These are phyloP conservation scores for Daldinia concentrica DNA, from an alignment of 495 filamentous ascomycete species.

Conservation along the genomic window DNA sequence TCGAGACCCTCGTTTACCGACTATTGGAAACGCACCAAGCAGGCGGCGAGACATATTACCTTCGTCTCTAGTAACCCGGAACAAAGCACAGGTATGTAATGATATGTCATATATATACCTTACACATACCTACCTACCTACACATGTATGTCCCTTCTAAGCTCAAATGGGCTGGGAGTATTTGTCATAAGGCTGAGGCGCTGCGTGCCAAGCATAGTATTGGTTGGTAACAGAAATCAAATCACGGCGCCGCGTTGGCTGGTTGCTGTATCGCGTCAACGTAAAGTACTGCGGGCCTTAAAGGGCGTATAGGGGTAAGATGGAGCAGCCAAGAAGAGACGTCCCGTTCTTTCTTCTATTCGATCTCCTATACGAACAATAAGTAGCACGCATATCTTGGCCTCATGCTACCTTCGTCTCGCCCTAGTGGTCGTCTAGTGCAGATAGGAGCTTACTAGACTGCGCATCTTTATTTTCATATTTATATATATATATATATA, in stretches of 20 bases:
- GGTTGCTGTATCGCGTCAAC: background rate
- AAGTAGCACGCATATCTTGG: background rate
- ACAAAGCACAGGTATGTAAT: slow-evolving; percentile 36
- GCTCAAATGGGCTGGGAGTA: slow-evolving; percentile 15
- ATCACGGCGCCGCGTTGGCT: background rate
- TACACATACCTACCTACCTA: too few relatives aligned
- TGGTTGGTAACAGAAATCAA: slow-evolving; percentile 17
- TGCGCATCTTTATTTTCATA: background rate
- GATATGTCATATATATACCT: slow-evolving; percentile 2
- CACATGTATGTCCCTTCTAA: too few relatives aligned
- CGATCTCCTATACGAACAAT: background rate
- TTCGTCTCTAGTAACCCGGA: slow-evolving; percentile 48
- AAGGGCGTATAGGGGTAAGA: background rate
- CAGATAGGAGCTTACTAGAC: background rate
- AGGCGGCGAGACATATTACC: slow-evolving; percentile 42
- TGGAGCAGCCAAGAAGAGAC: background rate
- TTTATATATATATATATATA: background rate
- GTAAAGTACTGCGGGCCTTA: background rate
- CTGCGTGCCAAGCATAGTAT: slow-evolving; percentile 20
- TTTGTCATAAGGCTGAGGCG: slow-evolving; percentile 38
- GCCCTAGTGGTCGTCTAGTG: background rate
- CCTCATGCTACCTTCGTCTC: background rate
- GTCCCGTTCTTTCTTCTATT: background rate
- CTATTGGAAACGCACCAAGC: slow-evolving; percentile 53
- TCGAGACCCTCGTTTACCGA: slow-evolving; percentile 49